phyloP scores from a whole-genome alignment of 495 filamentous ascomycete species.

The Trichoderma orchidacearum region DNA sequence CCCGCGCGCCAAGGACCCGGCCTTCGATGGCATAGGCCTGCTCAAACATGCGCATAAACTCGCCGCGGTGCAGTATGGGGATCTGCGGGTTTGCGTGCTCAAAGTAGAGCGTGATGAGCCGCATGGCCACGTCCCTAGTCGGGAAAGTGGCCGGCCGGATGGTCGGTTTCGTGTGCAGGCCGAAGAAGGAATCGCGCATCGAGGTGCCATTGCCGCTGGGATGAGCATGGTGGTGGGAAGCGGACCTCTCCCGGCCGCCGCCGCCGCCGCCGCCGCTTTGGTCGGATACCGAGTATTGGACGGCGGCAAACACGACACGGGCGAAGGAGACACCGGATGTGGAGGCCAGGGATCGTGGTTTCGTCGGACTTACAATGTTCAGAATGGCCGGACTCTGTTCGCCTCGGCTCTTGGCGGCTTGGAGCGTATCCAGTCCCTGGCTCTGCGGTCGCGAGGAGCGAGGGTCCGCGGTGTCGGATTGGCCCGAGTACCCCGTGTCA shows the following conservation, averaged over 20 bases:
- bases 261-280: slow-evolving; percentile 22
- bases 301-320: slow-evolving; percentile 83
- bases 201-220: slow-evolving; percentile 43
- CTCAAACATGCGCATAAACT: slow-evolving; percentile 77
- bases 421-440: slow-evolving; percentile 49
- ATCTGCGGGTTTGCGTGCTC: slow-evolving; percentile 94
- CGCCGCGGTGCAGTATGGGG: slow-evolving; percentile 73
- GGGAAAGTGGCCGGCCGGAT: slow-evolving; percentile 82
- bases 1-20: slow-evolving; percentile 59
- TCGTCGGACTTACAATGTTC: slow-evolving; percentile 26
- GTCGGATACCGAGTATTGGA: slow-evolving; percentile 74
- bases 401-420: slow-evolving; percentile 65
- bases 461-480: background rate
- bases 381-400: slow-evolving; percentile 2
- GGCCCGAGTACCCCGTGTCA: slow-evolving; percentile 3
- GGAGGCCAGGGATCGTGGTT: slow-evolving; percentile 70
- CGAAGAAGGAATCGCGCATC: slow-evolving; percentile 93
- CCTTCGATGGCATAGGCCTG: slow-evolving; percentile 58
- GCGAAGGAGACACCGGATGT: slow-evolving; percentile 91
- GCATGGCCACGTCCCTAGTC: slow-evolving; percentile 52
- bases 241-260: slow-evolving; percentile 9
- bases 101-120: slow-evolving; percentile 75
- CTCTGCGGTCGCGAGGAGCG: slow-evolving; percentile 7
- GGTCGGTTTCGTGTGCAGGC: slow-evolving; percentile 75
- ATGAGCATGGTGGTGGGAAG: slow-evolving; percentile 14